Conservation (phyloP, 352 stramenopile genomes). For the Pythium coloratum region DNA sequence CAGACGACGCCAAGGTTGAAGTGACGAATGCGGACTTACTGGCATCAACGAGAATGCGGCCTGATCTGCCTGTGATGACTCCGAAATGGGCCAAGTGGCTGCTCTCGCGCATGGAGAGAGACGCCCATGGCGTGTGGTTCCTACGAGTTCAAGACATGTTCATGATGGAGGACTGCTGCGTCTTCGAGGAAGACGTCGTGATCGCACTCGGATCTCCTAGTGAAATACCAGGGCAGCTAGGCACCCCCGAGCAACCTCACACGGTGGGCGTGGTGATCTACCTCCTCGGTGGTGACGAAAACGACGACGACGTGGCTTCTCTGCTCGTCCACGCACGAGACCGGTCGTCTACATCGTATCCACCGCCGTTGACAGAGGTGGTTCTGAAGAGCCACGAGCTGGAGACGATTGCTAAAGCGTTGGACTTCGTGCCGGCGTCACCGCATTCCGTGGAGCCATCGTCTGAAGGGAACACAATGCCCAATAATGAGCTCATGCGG, state of each 20-base stretch:
- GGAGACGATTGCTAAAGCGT: not conserved
- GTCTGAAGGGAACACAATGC: not conserved
- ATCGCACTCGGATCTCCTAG: not conserved
- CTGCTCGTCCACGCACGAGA: constrained; percentile 27
- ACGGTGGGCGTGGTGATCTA: constrained; percentile 23
- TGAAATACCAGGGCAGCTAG: not conserved
- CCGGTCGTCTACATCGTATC: not conserved
- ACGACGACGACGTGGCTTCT: not conserved
- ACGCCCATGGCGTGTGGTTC: constrained; percentile 24
- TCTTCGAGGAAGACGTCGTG: constrained; percentile 20
- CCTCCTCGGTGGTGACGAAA: constrained; percentile 12
- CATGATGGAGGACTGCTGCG: constrained; percentile 17
- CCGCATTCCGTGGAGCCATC: not conserved
- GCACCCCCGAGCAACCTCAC: not conserved
- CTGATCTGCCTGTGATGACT: constrained; percentile 25
- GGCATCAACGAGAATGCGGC: constrained; percentile 17
- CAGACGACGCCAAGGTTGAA: not conserved
- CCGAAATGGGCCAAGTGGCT: constrained; percentile 28
- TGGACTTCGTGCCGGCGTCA: not conserved
- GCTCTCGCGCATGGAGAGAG: constrained; percentile 22
- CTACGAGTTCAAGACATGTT: constrained; percentile 24
- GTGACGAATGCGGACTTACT: constrained; percentile 20
- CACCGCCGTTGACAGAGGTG: constrained; percentile 11
- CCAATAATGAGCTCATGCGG: constrained; percentile 13
- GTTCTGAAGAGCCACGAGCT: constrained; percentile 17